Base-by-base conservation (phyloP, 169 alveolate species). In the Cryptosporidium sp. region DNA sequence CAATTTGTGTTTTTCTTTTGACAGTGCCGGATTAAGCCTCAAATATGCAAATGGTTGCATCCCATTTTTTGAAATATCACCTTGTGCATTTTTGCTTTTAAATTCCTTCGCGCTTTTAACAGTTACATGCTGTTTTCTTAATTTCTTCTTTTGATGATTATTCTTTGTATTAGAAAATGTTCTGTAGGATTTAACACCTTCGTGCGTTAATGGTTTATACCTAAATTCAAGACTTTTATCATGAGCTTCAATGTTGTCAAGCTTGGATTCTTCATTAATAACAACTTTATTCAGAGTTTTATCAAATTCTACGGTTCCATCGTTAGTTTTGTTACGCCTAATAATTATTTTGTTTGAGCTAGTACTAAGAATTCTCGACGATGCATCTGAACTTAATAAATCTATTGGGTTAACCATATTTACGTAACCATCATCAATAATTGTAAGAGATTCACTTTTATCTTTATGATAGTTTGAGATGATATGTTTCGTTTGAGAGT, bases 11-110 rank as follows among this genome's bases (percentile, higher is more conserved):
- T 62, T 65, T 35, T 80, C 89, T 41, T 80, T 80, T 8, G 73
- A 61, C 8, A 80, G 31, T 9, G 75, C 75, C 14, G 89, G 89
- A 18, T 80, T 80, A 21, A 80, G 75, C n/a, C 89, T 29, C 69
- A 80, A 8, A 50, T 80, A 80, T 23, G 89, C 89, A 26, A 80
- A 80, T 43, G 89, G 89, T 31, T 80, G 89, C 37, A 61, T 26
- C 26, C 89, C 89, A 31, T 80, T 48, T 29, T 41, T 80, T 12
- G 31, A 12, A 12, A 80, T 45, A 43, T 80, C 89, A 1, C 89
- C 89, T 26, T 48, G 21, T 4, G 69, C 71, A 51, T 31, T 59
- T 33, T 80, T 80, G 31, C 80, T 43, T 33, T 80, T 80, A 51
- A 80, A 80, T 29, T 80, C 89, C 35, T 61, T 61, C 14, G 74